Conservation (phyloP, 192 early-diverging fungal genomes). For the Linderina pennispora region DNA sequence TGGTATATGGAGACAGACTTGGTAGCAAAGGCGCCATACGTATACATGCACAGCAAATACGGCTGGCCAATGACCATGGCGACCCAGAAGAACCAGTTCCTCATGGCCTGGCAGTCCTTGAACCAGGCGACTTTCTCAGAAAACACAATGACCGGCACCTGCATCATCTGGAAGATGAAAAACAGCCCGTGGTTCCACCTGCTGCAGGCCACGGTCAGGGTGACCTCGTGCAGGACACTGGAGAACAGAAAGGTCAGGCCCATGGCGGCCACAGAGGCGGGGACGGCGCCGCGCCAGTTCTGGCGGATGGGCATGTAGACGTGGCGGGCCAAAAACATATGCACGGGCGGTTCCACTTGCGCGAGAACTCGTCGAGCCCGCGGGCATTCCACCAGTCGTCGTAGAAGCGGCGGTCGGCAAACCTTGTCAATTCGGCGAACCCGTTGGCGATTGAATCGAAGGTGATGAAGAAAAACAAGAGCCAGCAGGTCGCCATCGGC, state of each 20-base stretch:
- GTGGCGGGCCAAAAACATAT: constrained; percentile 87
- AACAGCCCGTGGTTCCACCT: constrained; percentile 44
- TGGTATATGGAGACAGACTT: constrained; percentile 1
- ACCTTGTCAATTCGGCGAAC: constrained; percentile 90
- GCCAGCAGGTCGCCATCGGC: constrained; percentile 88
- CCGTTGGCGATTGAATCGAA: constrained; percentile 96
- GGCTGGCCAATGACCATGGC: constrained; percentile 85
- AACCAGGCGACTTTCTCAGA: constrained; percentile 54
- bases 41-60: constrained; percentile 69
- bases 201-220: constrained; percentile 27
- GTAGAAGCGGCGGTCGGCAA: constrained; percentile 97
- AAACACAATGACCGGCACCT: constrained; percentile 78
- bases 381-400: constrained; percentile 97
- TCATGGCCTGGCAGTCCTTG: constrained; percentile 56
- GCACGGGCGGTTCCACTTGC: constrained; percentile 97
- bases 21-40: constrained; percentile 23
- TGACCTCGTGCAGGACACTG: constrained; percentile 39
- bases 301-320: constrained; percentile 82
- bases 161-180: constrained; percentile 50
- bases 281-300: constrained; percentile 18
- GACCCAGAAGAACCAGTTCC: constrained; percentile 88
- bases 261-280: constrained; percentile 38
- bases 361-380: constrained; percentile 88
- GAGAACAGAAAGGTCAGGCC: constrained; percentile 45
- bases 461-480: constrained; percentile 91